Evolutionary conservation across 176 grass and related monocot genomes (phyloP), one percentile per base, ranked within the genome.

Genomic region (Musa troglodytarum): DNA sequence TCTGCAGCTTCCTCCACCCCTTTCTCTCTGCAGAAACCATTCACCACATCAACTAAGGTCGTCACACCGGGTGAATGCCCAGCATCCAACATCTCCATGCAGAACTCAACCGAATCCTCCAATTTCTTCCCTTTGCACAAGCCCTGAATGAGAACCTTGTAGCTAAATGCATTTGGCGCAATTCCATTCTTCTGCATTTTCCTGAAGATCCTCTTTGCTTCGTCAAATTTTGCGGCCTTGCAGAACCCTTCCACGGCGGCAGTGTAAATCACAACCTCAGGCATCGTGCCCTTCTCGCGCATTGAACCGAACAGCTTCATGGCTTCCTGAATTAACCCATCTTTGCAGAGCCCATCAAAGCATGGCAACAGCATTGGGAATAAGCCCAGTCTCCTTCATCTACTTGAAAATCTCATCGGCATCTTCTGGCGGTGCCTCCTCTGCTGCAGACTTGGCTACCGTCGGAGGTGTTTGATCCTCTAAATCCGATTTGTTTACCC

Each of bases 231-330:
- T 16, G 57, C 29, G 0, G 65, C 84, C 80, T 98, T 87, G 88
- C 88, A 91, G 82, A 98, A 94, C 1, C 87, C 95, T 57, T 98
- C 95, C 0, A 91, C 95, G 1, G 91, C 90, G 0, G 95, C 95
- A 1, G 95, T 94, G 88, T 98, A 98, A 52, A 98, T 84, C 20
- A 98, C 95, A 1, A 98, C 95, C 78, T 98, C 95, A 3, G 95
- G 94, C 64, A 98, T 98, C 16, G 84, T 80, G 9, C 95, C 88
- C 70, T 91, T 98, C 85, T 98, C 95, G 1, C 95, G 90, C 86
- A 98, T 98, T 24, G 88, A 67, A 15, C 88, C 84, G 65, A 98
- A 98, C 58, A 98, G 82, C 68, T 94, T 91, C 90, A 98, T 91
- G 76, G 95, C 95, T 68, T 98, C 95, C 73, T 93, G 84, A 61